These are phyloP conservation scores for Hemisphaericaspora xylanilytica DNA, from an alignment of 1,139 yeast genomes.

Conservation along the genomic window DNA sequence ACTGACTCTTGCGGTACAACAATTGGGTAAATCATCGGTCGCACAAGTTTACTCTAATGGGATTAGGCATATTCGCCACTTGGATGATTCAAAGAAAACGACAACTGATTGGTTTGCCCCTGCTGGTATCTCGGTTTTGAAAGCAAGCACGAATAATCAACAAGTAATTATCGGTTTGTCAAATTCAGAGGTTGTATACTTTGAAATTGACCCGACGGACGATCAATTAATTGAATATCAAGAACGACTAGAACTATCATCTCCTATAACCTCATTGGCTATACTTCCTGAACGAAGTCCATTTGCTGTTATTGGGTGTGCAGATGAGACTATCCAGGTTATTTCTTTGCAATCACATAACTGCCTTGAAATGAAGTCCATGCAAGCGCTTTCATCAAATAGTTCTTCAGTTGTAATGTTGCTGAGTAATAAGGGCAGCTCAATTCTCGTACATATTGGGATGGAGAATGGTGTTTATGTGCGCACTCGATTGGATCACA, in stretches of 20 bases:
- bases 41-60: slow-evolving; percentile 76
- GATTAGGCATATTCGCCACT: slow-evolving; percentile 55
- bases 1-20: slow-evolving; percentile 67
- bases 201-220: slow-evolving; percentile 64
- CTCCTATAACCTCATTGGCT: slow-evolving; percentile 51
- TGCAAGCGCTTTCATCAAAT: slow-evolving; percentile 67
- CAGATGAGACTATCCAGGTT: slow-evolving; percentile 69
- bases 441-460: slow-evolving; percentile 62
- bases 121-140: slow-evolving; percentile 62
- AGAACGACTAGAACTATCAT: slow-evolving; percentile 55
- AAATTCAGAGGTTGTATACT: slow-evolving; percentile 74
- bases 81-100: slow-evolving; percentile 15
- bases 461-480: slow-evolving; percentile 79
- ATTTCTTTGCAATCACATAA: slow-evolving; percentile 63
- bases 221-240: slow-evolving; percentile 73
- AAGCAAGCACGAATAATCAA: slow-evolving; percentile 59
- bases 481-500: slow-evolving; percentile 54
- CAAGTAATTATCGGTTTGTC: slow-evolving; percentile 74
- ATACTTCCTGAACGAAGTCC: slow-evolving; percentile 50
- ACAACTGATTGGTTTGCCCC: slow-evolving; percentile 81
- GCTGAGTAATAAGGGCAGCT: slow-evolving; percentile 8
- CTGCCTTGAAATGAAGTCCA: slow-evolving; percentile 59
- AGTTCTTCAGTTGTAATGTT: slow-evolving; percentile 50
- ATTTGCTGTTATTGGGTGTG: slow-evolving; percentile 67
- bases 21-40: slow-evolving; percentile 61